Evolutionary conservation across 768 basidiomycete species (phyloP).

Genomic region (Leccinum obscurum): DNA sequence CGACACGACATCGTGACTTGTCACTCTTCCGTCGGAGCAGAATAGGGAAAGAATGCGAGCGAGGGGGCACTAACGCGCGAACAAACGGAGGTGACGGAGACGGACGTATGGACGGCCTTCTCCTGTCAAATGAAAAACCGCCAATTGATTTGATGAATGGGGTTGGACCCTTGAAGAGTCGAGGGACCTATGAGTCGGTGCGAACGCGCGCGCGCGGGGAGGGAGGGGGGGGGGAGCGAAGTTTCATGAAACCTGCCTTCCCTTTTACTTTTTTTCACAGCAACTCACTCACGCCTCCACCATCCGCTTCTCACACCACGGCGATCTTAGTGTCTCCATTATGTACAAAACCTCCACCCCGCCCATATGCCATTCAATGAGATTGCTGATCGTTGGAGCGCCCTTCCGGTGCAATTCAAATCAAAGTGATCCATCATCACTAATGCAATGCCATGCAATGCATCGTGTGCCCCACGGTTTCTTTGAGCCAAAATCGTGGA

Average conservation of each 20-base stretch:
- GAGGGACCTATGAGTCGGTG: background rate
- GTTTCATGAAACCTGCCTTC: conserved; percentile 7
- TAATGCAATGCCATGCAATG: background rate
- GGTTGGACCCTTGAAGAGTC: background rate
- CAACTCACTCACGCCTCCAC: conserved; percentile 11
- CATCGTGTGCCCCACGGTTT: background rate
- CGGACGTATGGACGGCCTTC: conserved; percentile 8
- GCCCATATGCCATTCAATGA: background rate
- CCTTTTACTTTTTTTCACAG: background rate
- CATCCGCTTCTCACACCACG: conserved; percentile 29
- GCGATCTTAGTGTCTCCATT: conserved; percentile 19
- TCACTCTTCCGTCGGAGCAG: background rate
- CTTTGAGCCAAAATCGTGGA: background rate
- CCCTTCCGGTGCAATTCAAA: background rate
- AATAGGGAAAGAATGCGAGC: conserved; percentile 11
- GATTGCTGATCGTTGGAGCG: background rate
- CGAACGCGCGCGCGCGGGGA: background rate
- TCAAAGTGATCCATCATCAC: background rate
- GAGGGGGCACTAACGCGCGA: background rate
- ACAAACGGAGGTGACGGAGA: background rate
- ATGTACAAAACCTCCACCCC: conserved; percentile 11
- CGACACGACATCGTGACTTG: background rate
- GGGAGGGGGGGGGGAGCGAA: background rate
- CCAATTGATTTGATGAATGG: background rate
- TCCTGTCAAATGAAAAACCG: conserved; percentile 12